These are phyloP conservation scores for Oryza punctata DNA, from an alignment of 176 grass and related monocot genomes.

Conservation along the genomic window DNA sequence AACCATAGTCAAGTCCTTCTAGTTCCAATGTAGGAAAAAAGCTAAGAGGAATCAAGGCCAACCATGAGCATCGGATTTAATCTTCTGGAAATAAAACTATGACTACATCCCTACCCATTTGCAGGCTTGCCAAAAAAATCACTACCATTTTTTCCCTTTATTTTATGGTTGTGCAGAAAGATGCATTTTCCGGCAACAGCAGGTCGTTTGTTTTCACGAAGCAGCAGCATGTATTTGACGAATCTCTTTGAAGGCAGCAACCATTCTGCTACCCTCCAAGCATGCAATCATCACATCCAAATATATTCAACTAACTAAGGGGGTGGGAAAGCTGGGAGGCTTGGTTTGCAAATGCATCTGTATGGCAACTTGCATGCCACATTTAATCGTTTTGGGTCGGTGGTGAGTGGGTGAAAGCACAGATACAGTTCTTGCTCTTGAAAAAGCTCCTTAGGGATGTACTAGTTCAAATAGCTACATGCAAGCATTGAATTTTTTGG, in stretches of 20 bases:
- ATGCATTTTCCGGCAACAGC: background rate
- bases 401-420: background rate
- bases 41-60: background rate
- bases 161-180: background rate
- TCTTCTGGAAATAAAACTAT: background rate
- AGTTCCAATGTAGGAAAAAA: background rate
- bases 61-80: background rate
- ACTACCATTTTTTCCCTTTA: background rate
- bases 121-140: background rate
- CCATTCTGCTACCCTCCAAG: background rate
- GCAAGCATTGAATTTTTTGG: background rate
- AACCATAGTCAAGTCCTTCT: background rate
- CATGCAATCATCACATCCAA: constrained; percentile 6
- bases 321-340: background rate
- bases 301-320: background rate
- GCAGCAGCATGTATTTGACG: background rate
- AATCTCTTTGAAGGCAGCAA: background rate
- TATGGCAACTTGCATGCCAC: background rate
- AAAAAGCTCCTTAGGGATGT: background rate
- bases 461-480: background rate
- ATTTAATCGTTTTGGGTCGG: background rate
- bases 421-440: no score
- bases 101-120: background rate
- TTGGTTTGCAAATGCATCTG: constrained; percentile 3
- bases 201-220: background rate